phyloP scores from a whole-genome alignment of 164 flowering plant species.

The Stephania japonica region DNA sequence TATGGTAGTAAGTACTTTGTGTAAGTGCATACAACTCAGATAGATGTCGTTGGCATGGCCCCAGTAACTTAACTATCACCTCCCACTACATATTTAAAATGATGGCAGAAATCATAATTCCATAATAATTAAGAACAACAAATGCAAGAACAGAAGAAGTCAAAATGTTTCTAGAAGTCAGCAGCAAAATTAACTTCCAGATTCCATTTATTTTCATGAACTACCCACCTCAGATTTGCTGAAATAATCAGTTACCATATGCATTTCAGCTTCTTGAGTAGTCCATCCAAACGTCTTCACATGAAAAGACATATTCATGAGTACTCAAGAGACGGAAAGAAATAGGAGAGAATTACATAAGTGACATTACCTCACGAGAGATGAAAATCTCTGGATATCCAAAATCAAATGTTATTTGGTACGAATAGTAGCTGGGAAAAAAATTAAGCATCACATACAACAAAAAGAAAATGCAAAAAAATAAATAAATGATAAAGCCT shows the following conservation, averaged over 20 bases:
- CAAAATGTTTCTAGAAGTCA: neutral
- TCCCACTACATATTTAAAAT: constrained; percentile 52
- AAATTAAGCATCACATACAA: neutral
- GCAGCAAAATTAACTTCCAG: neutral
- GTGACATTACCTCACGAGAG: constrained; percentile 78
- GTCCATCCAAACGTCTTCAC: constrained; percentile 85
- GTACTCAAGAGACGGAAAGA: neutral
- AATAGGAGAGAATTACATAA: constrained; percentile 1
- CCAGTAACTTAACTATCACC: constrained; percentile 69
- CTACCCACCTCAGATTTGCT: constrained; percentile 68
- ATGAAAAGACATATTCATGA: neutral
- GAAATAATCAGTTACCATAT: constrained; percentile 81
- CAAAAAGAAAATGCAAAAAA: neutral
- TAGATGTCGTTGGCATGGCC: constrained; percentile 76
- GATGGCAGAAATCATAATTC: constrained; percentile 1
- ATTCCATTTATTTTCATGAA: neutral
- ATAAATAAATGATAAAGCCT: neutral
- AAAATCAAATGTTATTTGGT: constrained; percentile 67
- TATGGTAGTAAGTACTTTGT: constrained; percentile 42
- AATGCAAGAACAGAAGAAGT: neutral
- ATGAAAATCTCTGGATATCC: constrained; percentile 83
- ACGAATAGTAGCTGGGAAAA: constrained; percentile 74
- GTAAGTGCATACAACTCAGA: constrained; percentile 86
- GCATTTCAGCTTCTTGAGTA: constrained; percentile 79
- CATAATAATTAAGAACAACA: neutral